Base-by-base conservation (phyloP, 805 yeast genomes). In the Lipomyces spencermartinsiae region DNA sequence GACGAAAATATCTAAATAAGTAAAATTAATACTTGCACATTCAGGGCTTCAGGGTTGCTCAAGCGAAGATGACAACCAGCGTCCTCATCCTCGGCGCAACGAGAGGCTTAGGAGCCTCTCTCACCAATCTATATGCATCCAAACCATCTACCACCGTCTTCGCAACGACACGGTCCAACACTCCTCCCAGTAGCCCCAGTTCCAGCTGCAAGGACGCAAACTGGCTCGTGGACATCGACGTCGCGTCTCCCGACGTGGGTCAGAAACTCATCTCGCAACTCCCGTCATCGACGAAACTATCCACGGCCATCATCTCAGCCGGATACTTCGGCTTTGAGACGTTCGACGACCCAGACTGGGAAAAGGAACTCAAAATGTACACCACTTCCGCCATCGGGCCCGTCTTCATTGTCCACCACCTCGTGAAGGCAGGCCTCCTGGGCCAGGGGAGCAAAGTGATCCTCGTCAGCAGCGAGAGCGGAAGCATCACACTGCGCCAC, bases 281-380 rank as follows among this genome's bases (percentile, higher is more conserved):
- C 49, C 49, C 49, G 6, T 43, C 49, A 43, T 43, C 49, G 49
- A 43, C 49, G 49, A 43, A 43, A 43, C 49, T 43, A 14, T 43
- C 49, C 19, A n/a, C 19, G 19, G 49, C 19, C 49, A 43, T 43
- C 49, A n/a, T 43, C 49, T 43, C 49, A 16, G 49, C 49, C 9
- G 49, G 49, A 43, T 43, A 43, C 22, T 43, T 43, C 12, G 49
- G 49, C 19, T n/a, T 43, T n/a, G 49, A 43, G 49, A 43, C 49
- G 7, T 43, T 43, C 22, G 49, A 43, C 49, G 19, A 43, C 49
- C 49, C 49, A 4, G 49, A 43, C 19, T 43, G 49, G 49, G 49
- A 43, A 43, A 43, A n/a, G 22, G 49, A 43, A n/a, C 49, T 43
- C 49, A n/a, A 43, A 43, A 43, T 43, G 49, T 43, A 43, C 49